A percentile compares a stretch with the other conserved stretches of the same genome.
phyloP scores from a whole-genome alignment of 192 early-diverging fungal species.

The Geosiphon pyriformis region DNA sequence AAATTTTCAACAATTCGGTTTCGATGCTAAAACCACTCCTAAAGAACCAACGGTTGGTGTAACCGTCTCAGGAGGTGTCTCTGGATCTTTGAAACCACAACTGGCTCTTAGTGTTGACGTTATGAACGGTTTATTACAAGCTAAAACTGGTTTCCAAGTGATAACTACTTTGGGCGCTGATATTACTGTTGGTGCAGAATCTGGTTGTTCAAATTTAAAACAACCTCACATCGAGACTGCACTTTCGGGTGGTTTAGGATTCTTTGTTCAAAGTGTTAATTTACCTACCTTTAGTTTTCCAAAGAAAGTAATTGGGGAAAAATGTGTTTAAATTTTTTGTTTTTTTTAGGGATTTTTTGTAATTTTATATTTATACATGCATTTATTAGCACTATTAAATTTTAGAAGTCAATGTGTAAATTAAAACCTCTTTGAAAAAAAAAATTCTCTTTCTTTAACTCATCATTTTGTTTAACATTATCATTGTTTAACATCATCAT shows the following conservation, averaged over 20 bases:
- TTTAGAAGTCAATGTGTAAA: too few relatives aligned
- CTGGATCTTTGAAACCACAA: constrained; percentile 11
- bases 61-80: not conserved
- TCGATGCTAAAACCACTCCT: not conserved
- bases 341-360: too few relatives aligned
- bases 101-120: not conserved
- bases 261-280: not conserved
- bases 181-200: not conserved
- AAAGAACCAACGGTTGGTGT: not conserved
- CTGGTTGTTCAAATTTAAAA: not conserved
- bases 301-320: too few relatives aligned
- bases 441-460: too few relatives aligned
- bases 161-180: constrained; percentile 2
- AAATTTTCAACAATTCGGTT: not conserved
- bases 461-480: too few relatives aligned
- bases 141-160: constrained; percentile 7
- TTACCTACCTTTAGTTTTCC: constrained; percentile 4
- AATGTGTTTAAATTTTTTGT: too few relatives aligned
- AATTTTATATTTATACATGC: too few relatives aligned
- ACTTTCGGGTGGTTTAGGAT: not conserved
- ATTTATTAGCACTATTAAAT: too few relatives aligned
- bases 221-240: not conserved
- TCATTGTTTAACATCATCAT: too few relatives aligned
- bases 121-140: not conserved
- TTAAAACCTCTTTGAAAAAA: too few relatives aligned